phyloP scores from a whole-genome alignment of 2,329 filamentous ascomycete species.

The Aspergillus quadrilineatus region DNA sequence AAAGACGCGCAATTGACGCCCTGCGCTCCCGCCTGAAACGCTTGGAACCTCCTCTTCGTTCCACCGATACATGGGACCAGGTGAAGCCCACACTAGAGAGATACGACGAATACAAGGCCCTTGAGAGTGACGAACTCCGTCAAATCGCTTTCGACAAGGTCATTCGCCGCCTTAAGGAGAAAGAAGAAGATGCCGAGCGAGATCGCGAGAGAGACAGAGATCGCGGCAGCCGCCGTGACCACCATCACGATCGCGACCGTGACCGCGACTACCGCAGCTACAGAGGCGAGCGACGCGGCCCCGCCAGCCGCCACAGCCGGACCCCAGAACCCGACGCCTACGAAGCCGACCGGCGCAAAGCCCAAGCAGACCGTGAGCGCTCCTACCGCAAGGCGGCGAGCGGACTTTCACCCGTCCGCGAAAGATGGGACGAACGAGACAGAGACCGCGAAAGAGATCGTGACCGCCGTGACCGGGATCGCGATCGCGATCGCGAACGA shows the following conservation, averaged over 20 bases:
- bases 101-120: slow-evolving; percentile 77
- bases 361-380: slow-evolving; percentile 88
- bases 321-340: slow-evolving; percentile 92
- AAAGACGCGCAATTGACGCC: slow-evolving; percentile 79
- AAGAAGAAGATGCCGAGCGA: slow-evolving; percentile 75
- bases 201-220: slow-evolving; percentile 53
- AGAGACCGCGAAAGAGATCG: slow-evolving; percentile 38
- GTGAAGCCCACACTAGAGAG: slow-evolving; percentile 76
- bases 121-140: slow-evolving; percentile 79
- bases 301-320: slow-evolving; percentile 65
- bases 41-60: slow-evolving; percentile 76
- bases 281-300: slow-evolving; percentile 40
- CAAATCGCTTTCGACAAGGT: slow-evolving; percentile 87
- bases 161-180: slow-evolving; percentile 84
- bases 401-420: slow-evolving; percentile 52
- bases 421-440: slow-evolving; percentile 37
- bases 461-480: slow-evolving; percentile 43
- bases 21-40: slow-evolving; percentile 85
- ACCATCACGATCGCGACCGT: slow-evolving; percentile 54
- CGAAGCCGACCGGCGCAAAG: slow-evolving; percentile 90
- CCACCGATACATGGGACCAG: slow-evolving; percentile 84
- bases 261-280: slow-evolving; percentile 52
- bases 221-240: slow-evolving; percentile 52
- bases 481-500: slow-evolving; percentile 39
- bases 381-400: slow-evolving; percentile 84